Base-by-base conservation (phyloP, 1,284 basidiomycete species). In the Lentinula novae-zelandiae region DNA sequence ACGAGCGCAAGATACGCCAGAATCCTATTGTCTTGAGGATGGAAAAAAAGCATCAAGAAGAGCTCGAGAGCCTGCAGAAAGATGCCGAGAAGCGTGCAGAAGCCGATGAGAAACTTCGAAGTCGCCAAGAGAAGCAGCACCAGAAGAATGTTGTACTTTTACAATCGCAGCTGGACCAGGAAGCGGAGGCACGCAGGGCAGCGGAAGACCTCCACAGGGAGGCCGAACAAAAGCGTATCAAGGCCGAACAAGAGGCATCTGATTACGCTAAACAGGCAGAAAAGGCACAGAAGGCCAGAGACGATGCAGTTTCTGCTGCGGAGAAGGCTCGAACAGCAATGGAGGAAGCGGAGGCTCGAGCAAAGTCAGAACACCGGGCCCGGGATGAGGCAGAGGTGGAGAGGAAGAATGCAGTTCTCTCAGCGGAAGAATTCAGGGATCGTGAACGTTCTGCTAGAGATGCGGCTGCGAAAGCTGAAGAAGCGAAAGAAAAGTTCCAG, bases 81-180 rank as follows among this genome's bases (percentile, higher is more conserved):
- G 22, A 20, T 20, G 49, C 57, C 3, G 20, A 52, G 31, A 38
- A 40, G 20, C 57, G 39, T 20, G 57, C 57, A 7, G 50, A 40
- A 31, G 34, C 13, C 33, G 57, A 58, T 6, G 36, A 58, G 40
- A 22, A 52, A 13, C 15, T 42, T 5, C 34, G 57, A 51, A 10
- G 13, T 40, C 46, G 27, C 2, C 49, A 42, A 3, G 57, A 58
- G 15, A 39, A 39, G 15, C 57, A 58, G 31, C 57, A 58, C 22
- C 48, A 58, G 8, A 50, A 42, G n/a, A 40, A 58, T 17, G n/a
- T 58, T 15, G 22, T 39, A 12, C 38, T 49, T 40, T 38, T 58
- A 9, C 48, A 58, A 38, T 51, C 57, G 12, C 48, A 58, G 27
- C 57, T 58, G 27, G 49, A 58, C 48, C 49, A 52, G 15, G 57